phyloP scores from a whole-genome alignment of 2,329 filamentous ascomycete species.

The Pestalotiopsis sp. region DNA sequence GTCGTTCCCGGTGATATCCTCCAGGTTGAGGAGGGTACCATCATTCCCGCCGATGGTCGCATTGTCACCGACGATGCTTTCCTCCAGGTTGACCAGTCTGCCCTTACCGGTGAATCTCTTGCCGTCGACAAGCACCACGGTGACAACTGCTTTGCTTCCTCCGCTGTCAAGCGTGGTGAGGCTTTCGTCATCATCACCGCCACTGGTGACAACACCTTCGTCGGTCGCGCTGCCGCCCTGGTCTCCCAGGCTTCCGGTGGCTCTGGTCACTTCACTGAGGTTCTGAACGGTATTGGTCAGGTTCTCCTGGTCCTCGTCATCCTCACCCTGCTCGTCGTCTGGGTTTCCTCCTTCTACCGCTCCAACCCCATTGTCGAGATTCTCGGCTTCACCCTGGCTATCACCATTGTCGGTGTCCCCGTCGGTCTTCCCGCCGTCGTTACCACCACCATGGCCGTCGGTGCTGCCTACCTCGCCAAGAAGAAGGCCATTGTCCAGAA shows the following conservation, averaged over 20 bases:
- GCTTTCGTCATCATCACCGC: constrained; percentile 80
- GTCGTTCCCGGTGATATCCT: constrained; percentile 90
- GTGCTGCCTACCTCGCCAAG: constrained; percentile 87
- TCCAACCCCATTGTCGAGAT: constrained; percentile 80
- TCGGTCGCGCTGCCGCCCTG: constrained; percentile 84
- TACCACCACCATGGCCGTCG: constrained; percentile 93
- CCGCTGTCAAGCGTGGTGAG: constrained; percentile 87
- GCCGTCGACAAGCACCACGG: constrained; percentile 85
- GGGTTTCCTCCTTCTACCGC: constrained; percentile 86
- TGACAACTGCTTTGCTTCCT: constrained; percentile 83
- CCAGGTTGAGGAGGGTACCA: constrained; percentile 88
- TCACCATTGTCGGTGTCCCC: constrained; percentile 89
- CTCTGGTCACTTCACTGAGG: constrained; percentile 86
- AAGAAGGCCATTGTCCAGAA: constrained; percentile 94
- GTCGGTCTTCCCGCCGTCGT: constrained; percentile 93
- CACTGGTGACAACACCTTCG: constrained; percentile 88
- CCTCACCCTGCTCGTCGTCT: constrained; percentile 78
- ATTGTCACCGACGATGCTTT: constrained; percentile 83
- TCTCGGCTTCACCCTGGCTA: constrained; percentile 81
- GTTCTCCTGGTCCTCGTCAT: constrained; percentile 80
- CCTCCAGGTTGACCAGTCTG: constrained; percentile 88
- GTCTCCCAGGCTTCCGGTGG: constrained; percentile 76
- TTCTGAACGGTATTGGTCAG: constrained; percentile 84
- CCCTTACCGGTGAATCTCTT: constrained; percentile 89
- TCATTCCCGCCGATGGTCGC: constrained; percentile 85